Percentiles rank a stretch among this genome's conserved stretches.
phyloP scores from a whole-genome alignment of 208 protist species.

The Leishmania mexicana region DNA sequence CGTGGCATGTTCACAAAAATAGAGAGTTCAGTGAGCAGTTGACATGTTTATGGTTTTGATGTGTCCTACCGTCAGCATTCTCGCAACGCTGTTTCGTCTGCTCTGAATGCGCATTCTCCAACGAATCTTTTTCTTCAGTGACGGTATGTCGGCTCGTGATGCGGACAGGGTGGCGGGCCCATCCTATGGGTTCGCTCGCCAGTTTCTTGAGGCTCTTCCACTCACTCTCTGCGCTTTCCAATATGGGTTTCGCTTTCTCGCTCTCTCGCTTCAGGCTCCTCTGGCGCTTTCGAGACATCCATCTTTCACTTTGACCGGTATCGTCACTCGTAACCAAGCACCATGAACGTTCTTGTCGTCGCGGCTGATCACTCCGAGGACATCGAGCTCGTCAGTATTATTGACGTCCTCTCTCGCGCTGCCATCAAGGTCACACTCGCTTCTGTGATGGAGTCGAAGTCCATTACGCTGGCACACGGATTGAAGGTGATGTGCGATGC shows the following conservation, averaged over 20 bases:
- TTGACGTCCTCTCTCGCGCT: conserved; percentile 77
- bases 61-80: not conserved
- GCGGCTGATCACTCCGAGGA: conserved; percentile 86
- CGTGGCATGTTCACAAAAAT: not conserved
- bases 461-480: conserved; percentile 68
- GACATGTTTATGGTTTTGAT: too few species aligned
- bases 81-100: not conserved
- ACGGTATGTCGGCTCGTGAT: not conserved
- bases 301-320: not conserved
- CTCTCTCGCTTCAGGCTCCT: not conserved
- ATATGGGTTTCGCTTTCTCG: conserved; percentile 14
- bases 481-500: conserved; percentile 60
- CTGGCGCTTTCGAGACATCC: not conserved
- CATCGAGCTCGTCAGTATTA: conserved; percentile 87
- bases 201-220: conserved; percentile 13
- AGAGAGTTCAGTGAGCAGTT: not conserved
- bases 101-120: not conserved
- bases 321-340: not conserved
- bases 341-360: conserved; percentile 80
- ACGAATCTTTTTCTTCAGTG: not conserved
- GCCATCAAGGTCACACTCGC: conserved; percentile 77
- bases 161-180: not conserved
- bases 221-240: conserved; percentile 11
- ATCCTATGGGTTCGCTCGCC: conserved; percentile 1
- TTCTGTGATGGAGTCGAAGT: conserved; percentile 68